Evolutionary conservation across 768 basidiomycete species (phyloP), one percentile per base, ranked within the genome.

Genomic region (Lactifluus hygrophoroides): DNA sequence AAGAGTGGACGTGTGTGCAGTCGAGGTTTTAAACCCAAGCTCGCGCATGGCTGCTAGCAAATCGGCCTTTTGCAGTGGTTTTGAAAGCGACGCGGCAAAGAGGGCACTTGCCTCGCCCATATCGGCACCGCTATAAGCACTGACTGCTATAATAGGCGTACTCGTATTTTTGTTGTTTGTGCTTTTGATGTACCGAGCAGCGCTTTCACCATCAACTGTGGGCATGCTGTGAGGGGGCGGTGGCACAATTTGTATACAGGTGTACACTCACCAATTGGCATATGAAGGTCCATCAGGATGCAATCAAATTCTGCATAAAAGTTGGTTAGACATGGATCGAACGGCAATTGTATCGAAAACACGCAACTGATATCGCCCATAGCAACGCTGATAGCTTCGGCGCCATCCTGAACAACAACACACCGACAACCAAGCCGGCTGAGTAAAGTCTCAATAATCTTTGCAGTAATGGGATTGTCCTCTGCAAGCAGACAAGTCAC

Each of bases 401-500:
- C 92, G 8, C 96, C 96, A 73, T 98, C 94, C 43, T 92, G 83
- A 17, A 97, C 96, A 9, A 97, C 90, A 10, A 97, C 87, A 70
- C 91, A 93, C 17, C 94, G 87, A 71, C 95, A 98, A 1, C 96
- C 96, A 60, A 98, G 81, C 35, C 94, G 85, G 60, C 91, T 88
- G 47, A 99, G 80, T 45, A 98, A 73, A 2, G 94, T 98, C 71
- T 97, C 94, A 49, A 97, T 86, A 49, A 99, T 97, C 76, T 98
- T 97, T 32, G 90, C 90, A 0, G 94, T 95, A 63, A 98, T 97
- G 1, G 96, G 96, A 67, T 99, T 98, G 66, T 98, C 94, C 70
- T 98, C 96, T 1, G 95, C 96, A 35, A 99, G 79, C 27, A 99
- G 71, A 67, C 92, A 94, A 40, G 94, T 96, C 54, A 98, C 86